A percentile compares a stretch with the other conserved stretches of the same genome.
Evolutionary conservation across 164 flowering plant species (phyloP).

Genomic region (Magnolia sinica): DNA sequence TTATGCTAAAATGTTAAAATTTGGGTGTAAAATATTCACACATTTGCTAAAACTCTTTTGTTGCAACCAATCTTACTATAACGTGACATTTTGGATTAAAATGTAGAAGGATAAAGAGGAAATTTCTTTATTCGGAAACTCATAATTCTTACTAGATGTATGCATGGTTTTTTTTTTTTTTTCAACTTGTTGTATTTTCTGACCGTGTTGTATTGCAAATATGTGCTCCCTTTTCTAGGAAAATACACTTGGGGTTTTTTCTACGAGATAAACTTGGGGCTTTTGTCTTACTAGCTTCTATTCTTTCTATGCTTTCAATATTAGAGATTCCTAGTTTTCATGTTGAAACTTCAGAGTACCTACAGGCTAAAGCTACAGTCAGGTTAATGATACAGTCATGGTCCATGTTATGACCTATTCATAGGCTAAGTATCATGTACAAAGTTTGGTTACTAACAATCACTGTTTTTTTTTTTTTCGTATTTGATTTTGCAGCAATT

Average conservation of each 20-base stretch:
- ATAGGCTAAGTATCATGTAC: background rate
- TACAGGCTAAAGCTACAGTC: too few relatives aligned
- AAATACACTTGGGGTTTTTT: background rate
- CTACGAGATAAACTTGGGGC: background rate
- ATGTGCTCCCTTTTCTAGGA: background rate
- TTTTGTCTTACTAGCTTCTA: background rate
- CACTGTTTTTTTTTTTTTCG: background rate
- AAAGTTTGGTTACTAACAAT: background rate
- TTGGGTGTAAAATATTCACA: too few relatives aligned
- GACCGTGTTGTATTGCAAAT: background rate
- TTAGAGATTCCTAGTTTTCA: background rate
- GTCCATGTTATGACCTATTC: background rate
- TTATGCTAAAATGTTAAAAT: too few relatives aligned
- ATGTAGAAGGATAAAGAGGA: too few relatives aligned
- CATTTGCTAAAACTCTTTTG: too few relatives aligned
- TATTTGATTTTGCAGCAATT: conserved; percentile 54
- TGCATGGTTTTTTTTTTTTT: background rate
- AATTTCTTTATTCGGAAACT: too few relatives aligned
- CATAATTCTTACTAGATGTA: too few relatives aligned
- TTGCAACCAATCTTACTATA: too few relatives aligned
- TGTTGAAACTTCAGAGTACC: background rate
- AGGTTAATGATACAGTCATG: background rate
- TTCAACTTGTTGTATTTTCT: background rate
- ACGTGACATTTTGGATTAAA: too few relatives aligned
- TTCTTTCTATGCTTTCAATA: background rate